These are phyloP conservation scores for Kodamaea nitidulidarum DNA, from an alignment of 805 yeast genomes.

Conservation along the genomic window DNA sequence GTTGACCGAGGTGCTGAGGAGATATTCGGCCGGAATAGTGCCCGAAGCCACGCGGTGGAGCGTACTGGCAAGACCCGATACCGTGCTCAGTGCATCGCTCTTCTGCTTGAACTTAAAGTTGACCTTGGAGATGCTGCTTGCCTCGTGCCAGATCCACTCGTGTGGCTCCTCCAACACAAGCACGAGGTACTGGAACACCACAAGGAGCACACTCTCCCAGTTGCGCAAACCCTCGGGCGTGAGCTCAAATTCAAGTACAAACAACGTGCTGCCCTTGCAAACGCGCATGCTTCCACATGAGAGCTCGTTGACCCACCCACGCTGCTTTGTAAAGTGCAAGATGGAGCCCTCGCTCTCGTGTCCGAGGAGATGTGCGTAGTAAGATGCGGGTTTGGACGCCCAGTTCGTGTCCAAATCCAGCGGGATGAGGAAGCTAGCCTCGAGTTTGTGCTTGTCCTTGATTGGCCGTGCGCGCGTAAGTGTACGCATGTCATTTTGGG, in stretches of 20 bases:
- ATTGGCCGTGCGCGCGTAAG: slow-evolving; percentile 72
- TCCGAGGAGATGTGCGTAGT: slow-evolving; percentile 79
- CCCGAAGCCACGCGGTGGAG: slow-evolving; percentile 44
- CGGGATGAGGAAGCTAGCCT: slow-evolving; percentile 69
- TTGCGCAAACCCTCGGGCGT: slow-evolving; percentile 67
- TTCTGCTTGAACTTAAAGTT: slow-evolving; percentile 81
- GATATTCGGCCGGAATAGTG: slow-evolving; percentile 53
- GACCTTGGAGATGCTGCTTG: slow-evolving; percentile 61
- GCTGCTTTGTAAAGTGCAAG: slow-evolving; percentile 58
- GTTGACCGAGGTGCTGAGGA: slow-evolving; percentile 55
- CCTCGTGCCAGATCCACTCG: slow-evolving; percentile 76
- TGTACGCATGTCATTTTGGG: slow-evolving; percentile 46
- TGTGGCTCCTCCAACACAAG: slow-evolving; percentile 61
- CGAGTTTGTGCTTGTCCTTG: slow-evolving; percentile 68
- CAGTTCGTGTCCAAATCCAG: slow-evolving; percentile 59
- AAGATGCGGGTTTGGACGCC: slow-evolving; percentile 65
- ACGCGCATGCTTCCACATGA: slow-evolving; percentile 68
- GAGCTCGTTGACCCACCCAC: slow-evolving; percentile 75
- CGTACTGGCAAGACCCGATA: slow-evolving; percentile 58
- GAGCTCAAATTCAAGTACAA: slow-evolving; percentile 68
- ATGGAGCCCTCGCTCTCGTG: slow-evolving; percentile 91
- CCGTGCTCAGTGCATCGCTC: slow-evolving; percentile 65
- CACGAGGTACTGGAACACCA: slow-evolving; percentile 69
- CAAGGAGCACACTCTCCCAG: slow-evolving; percentile 56
- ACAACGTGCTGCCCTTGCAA: slow-evolving; percentile 63